Base-by-base conservation (phyloP, 176 grass and related monocot genomes). In the Microstegium vimineum region DNA sequence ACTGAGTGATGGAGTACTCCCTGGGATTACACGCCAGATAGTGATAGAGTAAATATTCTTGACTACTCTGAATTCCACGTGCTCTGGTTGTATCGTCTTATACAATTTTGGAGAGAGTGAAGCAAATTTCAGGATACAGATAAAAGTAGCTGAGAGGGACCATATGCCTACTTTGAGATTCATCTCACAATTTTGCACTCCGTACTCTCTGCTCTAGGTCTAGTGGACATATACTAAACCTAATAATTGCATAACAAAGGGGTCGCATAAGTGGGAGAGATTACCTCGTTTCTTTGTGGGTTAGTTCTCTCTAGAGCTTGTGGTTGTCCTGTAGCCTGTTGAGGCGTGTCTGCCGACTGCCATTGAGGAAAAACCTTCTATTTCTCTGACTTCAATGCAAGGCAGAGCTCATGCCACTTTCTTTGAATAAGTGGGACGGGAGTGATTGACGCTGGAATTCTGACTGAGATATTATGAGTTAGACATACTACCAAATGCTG, bases 1-100 rank as follows among this genome's bases (percentile, higher is more conserved):
- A 27, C 41, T 97, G 37, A 87, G 57, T 83, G 85, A 94, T 57
- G 92, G 88, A 32, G 66, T 94, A 34, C 95, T 97, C 49, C 95
- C 95, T 66, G 90, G 95, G 74, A 73, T 94, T 84, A 86, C 92
- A 83, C 92, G 92, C 36, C 88, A 97, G 73, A 63, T 94, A 75
- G 92, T 94, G 68, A 91, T 94, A 36, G 88, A 92, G 94, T 97
- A 97, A 87, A 43, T 86, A 41, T 42, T 71, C 28, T 71, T 71
- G 6, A 40, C 36, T 81, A 18, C 60, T 75, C 15, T 38, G 46
- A 81, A 47, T 80, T 69, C n/a, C 73, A 61, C 63, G 6, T 16
- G 23, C 6, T 74, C 30, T 70, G 30, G 22, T 14, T 78, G 40
- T 71, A 10, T 62, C 13, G 35, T 71, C 15, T 72, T 12, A 9